A percentile compares a stretch with the other conserved stretches of the same genome.
Conservation (phyloP, 345 rosid genomes). For the Crucihimalaya himalaica region DNA sequence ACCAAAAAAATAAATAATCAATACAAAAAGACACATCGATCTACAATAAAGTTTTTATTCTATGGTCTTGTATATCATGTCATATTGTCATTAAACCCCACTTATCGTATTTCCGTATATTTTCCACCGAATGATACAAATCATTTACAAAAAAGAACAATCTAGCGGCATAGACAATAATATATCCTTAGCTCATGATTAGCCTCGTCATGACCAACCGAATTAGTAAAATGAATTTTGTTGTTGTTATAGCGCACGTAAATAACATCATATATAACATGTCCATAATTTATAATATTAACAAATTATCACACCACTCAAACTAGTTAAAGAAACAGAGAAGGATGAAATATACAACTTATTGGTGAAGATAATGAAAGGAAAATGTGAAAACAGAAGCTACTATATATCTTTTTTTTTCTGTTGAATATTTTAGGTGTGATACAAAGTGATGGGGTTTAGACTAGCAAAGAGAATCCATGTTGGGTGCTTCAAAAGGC, state of each 20-base stretch:
- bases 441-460: conserved; percentile 43
- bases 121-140: conserved; percentile 24
- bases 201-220: conserved; percentile 28
- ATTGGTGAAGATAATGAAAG: conserved; percentile 13
- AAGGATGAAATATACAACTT: neutral
- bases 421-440: conserved; percentile 18
- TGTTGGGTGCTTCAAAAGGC: conserved; percentile 44
- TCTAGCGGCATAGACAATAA: conserved; percentile 1
- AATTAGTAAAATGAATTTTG: neutral
- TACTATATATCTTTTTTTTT: conserved; percentile 10
- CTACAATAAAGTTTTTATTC: conserved; percentile 27
- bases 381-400: conserved; percentile 29
- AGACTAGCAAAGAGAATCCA: conserved; percentile 46
- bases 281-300: neutral
- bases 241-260: neutral
- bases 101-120: conserved; percentile 27
- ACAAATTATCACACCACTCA: neutral
- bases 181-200: conserved; percentile 26
- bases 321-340: conserved; percentile 4
- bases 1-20: neutral
- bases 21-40: conserved; percentile 33
- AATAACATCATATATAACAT: conserved; percentile 13
- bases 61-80: conserved; percentile 28
- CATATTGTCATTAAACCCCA: conserved; percentile 23
- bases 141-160: conserved; percentile 9